phyloP scores from a whole-genome alignment of 139 green algal species.

The Closterium sp. region DNA sequence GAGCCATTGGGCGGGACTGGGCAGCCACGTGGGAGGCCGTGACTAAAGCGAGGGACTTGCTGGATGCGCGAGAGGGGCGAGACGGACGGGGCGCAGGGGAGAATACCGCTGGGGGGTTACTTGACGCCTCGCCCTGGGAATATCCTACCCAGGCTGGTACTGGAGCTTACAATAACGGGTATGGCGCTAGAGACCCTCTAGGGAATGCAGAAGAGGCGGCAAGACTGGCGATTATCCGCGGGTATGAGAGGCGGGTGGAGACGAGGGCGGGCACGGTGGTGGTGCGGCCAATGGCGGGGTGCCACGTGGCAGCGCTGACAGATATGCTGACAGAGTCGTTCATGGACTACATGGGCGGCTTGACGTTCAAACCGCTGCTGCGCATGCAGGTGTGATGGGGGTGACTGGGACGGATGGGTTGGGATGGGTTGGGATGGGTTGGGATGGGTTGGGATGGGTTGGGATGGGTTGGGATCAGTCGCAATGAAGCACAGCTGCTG shows the following conservation, averaged over 20 bases:
- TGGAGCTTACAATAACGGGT: neutral
- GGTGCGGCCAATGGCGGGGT: constrained; percentile 1
- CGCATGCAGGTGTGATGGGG: constrained; percentile 11
- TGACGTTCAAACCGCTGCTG: constrained; percentile 35
- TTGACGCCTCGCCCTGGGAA: no score
- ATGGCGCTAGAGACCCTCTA: neutral
- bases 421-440: no score
- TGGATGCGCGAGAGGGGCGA: no score
- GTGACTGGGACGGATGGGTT: no score
- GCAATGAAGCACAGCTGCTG: no score
- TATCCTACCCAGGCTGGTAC: neutral
- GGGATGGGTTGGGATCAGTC: no score
- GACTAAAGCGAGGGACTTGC: no score
- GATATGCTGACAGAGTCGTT: constrained; percentile 46
- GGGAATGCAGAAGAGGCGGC: neutral
- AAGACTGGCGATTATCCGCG: neutral
- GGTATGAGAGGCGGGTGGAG: neutral
- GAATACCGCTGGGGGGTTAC: no score
- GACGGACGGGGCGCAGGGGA: no score
- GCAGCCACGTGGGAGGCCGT: no score
- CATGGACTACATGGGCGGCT: constrained; percentile 34
- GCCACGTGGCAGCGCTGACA: neutral
- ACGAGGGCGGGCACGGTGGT: neutral
- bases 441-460: no score
- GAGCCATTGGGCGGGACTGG: no score